Base-by-base conservation (phyloP, 116 monocot genomes). In the Phalaenopsis hybrid region DNA sequence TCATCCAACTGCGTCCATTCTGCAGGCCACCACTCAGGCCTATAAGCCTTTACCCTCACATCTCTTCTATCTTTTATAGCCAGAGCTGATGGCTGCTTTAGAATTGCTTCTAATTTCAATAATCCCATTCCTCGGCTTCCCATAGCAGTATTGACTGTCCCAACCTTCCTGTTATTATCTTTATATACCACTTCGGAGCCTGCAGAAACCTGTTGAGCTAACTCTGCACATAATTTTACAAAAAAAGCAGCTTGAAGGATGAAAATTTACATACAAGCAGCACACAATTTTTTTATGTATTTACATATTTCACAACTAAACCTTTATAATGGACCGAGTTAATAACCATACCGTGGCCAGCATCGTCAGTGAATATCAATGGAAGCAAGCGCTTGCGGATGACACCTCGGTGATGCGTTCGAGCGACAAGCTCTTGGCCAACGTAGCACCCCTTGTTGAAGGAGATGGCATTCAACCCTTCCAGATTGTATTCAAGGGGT, bases 401-500 rank as follows among this genome's bases (percentile, higher is more conserved):
- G 44, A 95, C 92, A 59, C 99, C 99, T 4, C 95, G 93, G 81
- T 95, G 92, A 81, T 99, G 93, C 33, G 95, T 99, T 37, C 95
- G 88, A 82, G 99, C 93, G 67, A 99, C 82, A 57, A 93, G 92
- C 82, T 99, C 99, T 83, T 99, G 99, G 45, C 99, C 95, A 1
- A 95, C 89, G 48, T 99, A 99, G 87, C 99, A 99, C 10, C 99
- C 99, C 80, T 99, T 99, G 78, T 92, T 88, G 59, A 99, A 99
- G 63, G 92, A 93, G 81, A 99, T 95, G 5, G 95, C 93, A 81
- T 99, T 99, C 76, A 99, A 82, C 21, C 85, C 93, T 8, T 82
- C 89, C 78, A 99, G 85, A 83, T 99, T 99, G 83, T 95, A 95
- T 74, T 99, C 99, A 41, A 95, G 86, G 37, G 99, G 99, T 79